Percentiles rank a stretch among this genome's conserved stretches.
Evolutionary conservation across 1,139 yeast species (phyloP).

Genomic region (Protomyces inouyei): DNA sequence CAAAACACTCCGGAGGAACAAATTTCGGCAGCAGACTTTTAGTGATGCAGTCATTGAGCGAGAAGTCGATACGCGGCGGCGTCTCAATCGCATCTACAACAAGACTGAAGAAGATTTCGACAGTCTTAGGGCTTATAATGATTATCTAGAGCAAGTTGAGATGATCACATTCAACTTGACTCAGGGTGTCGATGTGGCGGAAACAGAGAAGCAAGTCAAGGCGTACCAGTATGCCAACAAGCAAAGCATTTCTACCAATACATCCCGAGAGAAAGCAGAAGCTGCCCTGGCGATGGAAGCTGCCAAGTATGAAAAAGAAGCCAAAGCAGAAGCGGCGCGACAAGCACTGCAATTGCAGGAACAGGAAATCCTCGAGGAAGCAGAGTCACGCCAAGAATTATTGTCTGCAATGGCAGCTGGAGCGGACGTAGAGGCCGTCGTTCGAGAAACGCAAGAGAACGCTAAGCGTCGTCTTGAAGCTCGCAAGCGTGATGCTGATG

Average conservation of each 20-base stretch:
- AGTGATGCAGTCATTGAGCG: conserved; percentile 85
- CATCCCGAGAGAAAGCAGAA: conserved; percentile 65
- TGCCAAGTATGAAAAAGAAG: conserved; percentile 63
- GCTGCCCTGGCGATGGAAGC: conserved; percentile 59
- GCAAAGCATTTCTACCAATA: conserved; percentile 68
- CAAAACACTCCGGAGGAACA: conserved; percentile 76
- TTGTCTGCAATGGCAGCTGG: conserved; percentile 59
- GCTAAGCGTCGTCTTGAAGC: conserved; percentile 55
- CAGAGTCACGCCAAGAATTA: conserved; percentile 59
- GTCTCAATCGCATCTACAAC: conserved; percentile 76
- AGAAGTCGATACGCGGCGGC: conserved; percentile 82
- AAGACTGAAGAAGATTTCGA: conserved; percentile 72
- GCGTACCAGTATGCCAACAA: conserved; percentile 74
- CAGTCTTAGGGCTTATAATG: conserved; percentile 57
- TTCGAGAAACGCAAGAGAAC: conserved; percentile 57
- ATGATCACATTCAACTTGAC: conserved; percentile 70
- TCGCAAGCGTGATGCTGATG: conserved; percentile 43
- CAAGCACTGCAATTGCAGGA: conserved; percentile 39
- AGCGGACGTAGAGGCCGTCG: conserved; percentile 48
- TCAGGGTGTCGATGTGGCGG: conserved; percentile 63
- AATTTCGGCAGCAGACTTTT: conserved; percentile 84
- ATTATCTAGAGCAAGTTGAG: conserved; percentile 78
- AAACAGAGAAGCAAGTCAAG: conserved; percentile 62
- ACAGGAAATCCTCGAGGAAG: conserved; percentile 41
- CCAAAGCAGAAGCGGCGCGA: conserved; percentile 42